Evolutionary conservation across 129 eudicot genomes (phyloP).

Genomic region (Flaveria linearis): DNA sequence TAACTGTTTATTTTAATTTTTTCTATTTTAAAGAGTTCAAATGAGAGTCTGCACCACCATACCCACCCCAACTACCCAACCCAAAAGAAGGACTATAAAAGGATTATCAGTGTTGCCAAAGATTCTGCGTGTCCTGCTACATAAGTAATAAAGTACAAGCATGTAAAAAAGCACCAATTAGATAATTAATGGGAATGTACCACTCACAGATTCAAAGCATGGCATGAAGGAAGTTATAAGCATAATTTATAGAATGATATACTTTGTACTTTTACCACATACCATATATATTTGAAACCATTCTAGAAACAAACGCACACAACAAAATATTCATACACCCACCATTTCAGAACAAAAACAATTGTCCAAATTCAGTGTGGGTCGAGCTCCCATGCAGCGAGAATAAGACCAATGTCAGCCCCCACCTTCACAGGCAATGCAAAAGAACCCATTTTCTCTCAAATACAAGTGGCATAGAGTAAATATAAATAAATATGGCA

Average conservation of each 20-base stretch:
- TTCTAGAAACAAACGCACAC: slow-evolving; percentile 34
- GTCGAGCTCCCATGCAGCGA: slow-evolving; percentile 89
- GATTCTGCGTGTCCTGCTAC: neutral
- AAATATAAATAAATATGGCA: slow-evolving; percentile 37
- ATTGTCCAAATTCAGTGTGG: slow-evolving; percentile 75
- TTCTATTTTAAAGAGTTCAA: neutral
- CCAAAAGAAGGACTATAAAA: neutral
- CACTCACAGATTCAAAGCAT: neutral
- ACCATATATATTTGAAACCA: slow-evolving; percentile 27
- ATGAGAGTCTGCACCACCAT: neutral
- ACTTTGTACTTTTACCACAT: slow-evolving; percentile 24
- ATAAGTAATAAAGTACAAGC: slow-evolving; percentile 16
- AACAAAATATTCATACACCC: slow-evolving; percentile 58
- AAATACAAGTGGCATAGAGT: slow-evolving; percentile 47
- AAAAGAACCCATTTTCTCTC: slow-evolving; percentile 79
- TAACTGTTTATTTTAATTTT: neutral
- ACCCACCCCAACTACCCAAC: neutral
- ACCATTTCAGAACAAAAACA: slow-evolving; percentile 82
- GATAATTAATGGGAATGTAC: slow-evolving; percentile 8
- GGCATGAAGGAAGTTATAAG: slow-evolving; percentile 1
- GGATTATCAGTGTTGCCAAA: neutral
- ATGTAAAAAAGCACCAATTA: neutral
- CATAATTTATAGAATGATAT: slow-evolving; percentile 9
- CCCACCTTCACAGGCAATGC: slow-evolving; percentile 98
- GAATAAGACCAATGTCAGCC: slow-evolving; percentile 81